Evolutionary conservation across 805 yeast species (phyloP).

Genomic region (Kregervanrija pseudodelftensis): DNA sequence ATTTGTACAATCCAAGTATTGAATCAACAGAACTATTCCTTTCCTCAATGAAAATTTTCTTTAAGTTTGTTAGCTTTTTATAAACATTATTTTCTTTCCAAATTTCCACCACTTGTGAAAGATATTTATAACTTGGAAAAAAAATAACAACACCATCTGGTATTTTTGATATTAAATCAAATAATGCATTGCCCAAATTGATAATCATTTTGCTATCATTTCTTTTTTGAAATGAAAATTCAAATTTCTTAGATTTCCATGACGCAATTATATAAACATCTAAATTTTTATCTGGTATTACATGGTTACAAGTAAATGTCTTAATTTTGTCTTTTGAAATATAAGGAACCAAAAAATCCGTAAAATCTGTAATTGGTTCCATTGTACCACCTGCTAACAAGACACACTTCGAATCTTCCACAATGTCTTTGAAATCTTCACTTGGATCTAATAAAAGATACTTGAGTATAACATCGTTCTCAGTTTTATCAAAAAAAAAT

Average conservation of each 20-base stretch:
- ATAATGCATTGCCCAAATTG: constrained; percentile 43
- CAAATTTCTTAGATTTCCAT: constrained; percentile 30
- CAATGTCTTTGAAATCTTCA: constrained; percentile 55
- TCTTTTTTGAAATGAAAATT: constrained; percentile 66
- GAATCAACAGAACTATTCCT: constrained; percentile 35
- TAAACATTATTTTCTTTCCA: constrained; percentile 45
- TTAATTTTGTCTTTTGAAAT: constrained; percentile 34
- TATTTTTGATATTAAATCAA: constrained; percentile 34
- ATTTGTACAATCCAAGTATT: constrained; percentile 45
- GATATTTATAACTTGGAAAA: constrained; percentile 77
- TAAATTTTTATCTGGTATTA: constrained; percentile 66
- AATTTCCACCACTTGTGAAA: constrained; percentile 37
- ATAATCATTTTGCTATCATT: constrained; percentile 36
- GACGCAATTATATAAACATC: constrained; percentile 46
- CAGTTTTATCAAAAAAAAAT: constrained; percentile 48
- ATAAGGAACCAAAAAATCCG: constrained; percentile 58
- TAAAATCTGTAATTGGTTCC: constrained; percentile 79
- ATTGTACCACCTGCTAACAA: constrained; percentile 91
- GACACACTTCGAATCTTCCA: constrained; percentile 60
- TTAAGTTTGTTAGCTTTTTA: constrained; percentile 30
- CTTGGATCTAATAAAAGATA: constrained; percentile 80
- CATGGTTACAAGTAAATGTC: constrained; percentile 72
- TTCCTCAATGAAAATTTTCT: constrained; percentile 53
- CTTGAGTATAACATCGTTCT: constrained; percentile 35
- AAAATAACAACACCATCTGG: constrained; percentile 79